A percentile compares a stretch with the other conserved stretches of the same genome.
Evolutionary conservation across 2,329 filamentous ascomycete species (phyloP).

Genomic region (Paramyrothecium sp.): DNA sequence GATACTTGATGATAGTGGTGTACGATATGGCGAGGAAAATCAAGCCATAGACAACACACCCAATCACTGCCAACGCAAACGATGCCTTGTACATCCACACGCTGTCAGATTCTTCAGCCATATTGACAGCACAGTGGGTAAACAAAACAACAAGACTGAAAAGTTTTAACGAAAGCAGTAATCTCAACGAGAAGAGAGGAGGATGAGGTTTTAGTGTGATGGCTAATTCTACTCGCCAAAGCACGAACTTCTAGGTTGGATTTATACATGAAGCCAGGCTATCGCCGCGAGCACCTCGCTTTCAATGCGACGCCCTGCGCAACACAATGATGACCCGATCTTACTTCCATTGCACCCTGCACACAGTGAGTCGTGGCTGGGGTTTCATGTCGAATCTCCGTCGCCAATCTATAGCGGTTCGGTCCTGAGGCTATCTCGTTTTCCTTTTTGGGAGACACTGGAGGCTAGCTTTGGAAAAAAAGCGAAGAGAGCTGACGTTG

Average conservation of each 20-base stretch:
- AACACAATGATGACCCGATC: background rate
- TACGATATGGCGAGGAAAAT: slow-evolving; percentile 35
- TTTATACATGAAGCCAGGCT: too few relatives aligned
- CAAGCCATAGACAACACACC: slow-evolving; percentile 37
- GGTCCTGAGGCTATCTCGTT: slow-evolving; percentile 3
- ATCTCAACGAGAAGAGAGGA: too few relatives aligned
- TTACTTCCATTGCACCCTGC: background rate
- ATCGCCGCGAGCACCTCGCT: background rate
- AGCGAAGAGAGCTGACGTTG: slow-evolving; percentile 3
- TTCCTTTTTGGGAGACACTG: background rate
- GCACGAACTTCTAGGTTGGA: too few relatives aligned
- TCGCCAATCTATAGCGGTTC: slow-evolving; percentile 6
- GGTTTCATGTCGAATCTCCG: too few relatives aligned
- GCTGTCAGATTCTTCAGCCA: slow-evolving; percentile 17
- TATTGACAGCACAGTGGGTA: slow-evolving; percentile 8
- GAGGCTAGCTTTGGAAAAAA: too few relatives aligned
- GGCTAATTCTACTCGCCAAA: too few relatives aligned
- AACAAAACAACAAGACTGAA: background rate
- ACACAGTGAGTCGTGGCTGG: too few relatives aligned
- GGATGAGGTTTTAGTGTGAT: too few relatives aligned
- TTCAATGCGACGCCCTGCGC: background rate
- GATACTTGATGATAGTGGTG: slow-evolving; percentile 38
- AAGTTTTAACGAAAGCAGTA: background rate
- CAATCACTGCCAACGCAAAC: slow-evolving; percentile 38
- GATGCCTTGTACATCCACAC: slow-evolving; percentile 46